Base-by-base conservation (phyloP, 441 rosid species). In the Brassica hybrid region DNA sequence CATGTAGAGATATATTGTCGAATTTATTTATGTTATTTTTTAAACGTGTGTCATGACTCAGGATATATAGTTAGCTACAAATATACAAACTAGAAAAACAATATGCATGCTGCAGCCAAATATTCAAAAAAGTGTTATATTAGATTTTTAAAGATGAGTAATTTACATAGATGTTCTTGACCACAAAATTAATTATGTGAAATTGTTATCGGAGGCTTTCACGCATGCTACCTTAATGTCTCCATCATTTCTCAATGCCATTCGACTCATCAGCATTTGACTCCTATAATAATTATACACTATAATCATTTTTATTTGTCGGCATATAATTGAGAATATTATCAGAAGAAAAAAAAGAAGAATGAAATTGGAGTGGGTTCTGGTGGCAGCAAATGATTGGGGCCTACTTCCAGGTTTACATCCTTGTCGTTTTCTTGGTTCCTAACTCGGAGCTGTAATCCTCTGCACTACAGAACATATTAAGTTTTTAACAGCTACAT, bases 351-450 rank as follows among this genome's bases (percentile, higher is more conserved):
- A 4, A 14, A 21, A 32, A 50, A 23, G 65, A 7, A 4, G 17
- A 62, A 64, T 54, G 32, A 52, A 73, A 50, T 52, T 54, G 61
- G 74, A 41, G 74, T 78, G 77, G 77, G 74, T 62, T 43, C 67
- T 62, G 67, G 67, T 62, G 67, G 67, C 67, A 73, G 78, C 71
- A 79, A 69, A 79, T 68, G 32, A 19, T 18, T 2, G 52, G 81
- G 30, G 25, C 77, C 74, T 12, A 48, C 68, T 1, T 77, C 67
- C 70, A 73, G 74, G 65, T 73, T 73, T 61, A 41, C 74, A 18
- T 25, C 19, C 4, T 73, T 73, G 78, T 79, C 81, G 74, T 73
- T 78, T 67, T 78, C 59, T 12, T 3, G 1, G 72, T 13, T 78
- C 48, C 34, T 48, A 65, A 77, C 30, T 2, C 25, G 1, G 17